A percentile compares a stretch with the other conserved stretches of the same genome.
These are phyloP conservation scores for Rosa persica DNA, from an alignment of 306 rosid species.

Conservation along the genomic window DNA sequence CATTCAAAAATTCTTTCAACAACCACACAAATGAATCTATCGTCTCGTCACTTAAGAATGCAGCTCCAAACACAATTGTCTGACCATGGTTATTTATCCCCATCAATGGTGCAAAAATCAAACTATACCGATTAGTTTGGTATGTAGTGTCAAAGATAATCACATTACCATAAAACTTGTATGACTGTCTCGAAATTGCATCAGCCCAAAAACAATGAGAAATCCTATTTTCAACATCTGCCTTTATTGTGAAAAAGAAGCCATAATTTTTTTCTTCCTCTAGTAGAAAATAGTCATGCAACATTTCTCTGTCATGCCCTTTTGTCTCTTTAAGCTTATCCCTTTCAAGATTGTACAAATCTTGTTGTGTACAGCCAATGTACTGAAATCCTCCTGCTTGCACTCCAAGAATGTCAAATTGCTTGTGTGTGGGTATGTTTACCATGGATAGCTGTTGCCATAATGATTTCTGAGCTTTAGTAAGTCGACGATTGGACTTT, in stretches of 20 bases:
- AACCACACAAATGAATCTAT: too few species aligned
- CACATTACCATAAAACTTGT: neutral
- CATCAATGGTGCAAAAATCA: neutral
- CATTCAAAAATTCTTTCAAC: too few species aligned
- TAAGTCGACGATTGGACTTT: neutral
- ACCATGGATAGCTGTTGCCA: neutral
- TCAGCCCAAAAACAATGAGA: neutral
- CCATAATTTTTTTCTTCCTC: neutral
- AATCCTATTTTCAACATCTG: neutral
- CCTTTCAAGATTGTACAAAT: neutral
- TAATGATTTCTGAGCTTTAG: neutral
- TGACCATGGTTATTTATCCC: slow-evolving; percentile 4
- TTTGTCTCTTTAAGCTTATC: neutral
- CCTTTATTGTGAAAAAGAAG: neutral
- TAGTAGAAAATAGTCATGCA: neutral
- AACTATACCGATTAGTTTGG: neutral
- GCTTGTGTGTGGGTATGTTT: neutral
- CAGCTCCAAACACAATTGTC: neutral
- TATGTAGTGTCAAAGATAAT: slow-evolving; percentile 4
- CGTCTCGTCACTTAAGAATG: too few species aligned
- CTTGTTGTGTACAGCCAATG: neutral
- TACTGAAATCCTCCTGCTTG: neutral
- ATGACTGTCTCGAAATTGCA: neutral
- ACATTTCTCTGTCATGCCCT: neutral
- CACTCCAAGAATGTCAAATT: neutral